phyloP scores from a whole-genome alignment of 352 stramenopile species.

The Phytophthora cactorum region DNA sequence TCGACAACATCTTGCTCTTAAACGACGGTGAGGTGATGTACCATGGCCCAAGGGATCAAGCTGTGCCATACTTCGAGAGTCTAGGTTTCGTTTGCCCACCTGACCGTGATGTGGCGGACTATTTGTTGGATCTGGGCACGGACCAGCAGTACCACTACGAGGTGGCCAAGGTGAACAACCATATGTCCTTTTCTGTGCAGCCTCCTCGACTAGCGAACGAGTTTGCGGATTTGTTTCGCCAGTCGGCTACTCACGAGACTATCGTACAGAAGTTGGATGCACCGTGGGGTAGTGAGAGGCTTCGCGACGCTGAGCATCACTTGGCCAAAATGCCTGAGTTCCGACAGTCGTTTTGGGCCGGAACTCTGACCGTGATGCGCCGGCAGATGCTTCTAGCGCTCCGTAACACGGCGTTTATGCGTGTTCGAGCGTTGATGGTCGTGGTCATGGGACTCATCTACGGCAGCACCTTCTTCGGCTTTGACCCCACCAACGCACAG shows the following conservation, averaged over 20 bases:
- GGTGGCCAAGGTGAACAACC: conserved; percentile 6
- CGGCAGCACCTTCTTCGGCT: conserved; percentile 34
- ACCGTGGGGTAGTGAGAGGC: conserved; percentile 9
- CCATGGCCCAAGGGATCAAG: conserved; percentile 60
- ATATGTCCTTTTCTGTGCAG: not conserved
- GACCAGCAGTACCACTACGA: conserved; percentile 30
- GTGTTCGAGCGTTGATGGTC: conserved; percentile 27
- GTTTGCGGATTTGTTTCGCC: conserved; percentile 15
- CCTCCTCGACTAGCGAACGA: conserved; percentile 20
- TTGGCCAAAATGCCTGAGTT: conserved; percentile 59
- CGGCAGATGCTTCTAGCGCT: conserved; percentile 56
- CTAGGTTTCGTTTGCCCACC: conserved; percentile 30
- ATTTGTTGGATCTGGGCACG: conserved; percentile 28
- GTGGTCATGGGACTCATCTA: conserved; percentile 39
- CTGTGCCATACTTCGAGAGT: conserved; percentile 50
- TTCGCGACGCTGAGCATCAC: conserved; percentile 21
- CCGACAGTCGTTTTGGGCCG: conserved; percentile 57
- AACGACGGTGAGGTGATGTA: conserved; percentile 53
- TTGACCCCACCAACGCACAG: conserved; percentile 30
- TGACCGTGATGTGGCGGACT: conserved; percentile 13
- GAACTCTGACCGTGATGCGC: conserved; percentile 33
- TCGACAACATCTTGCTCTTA: conserved; percentile 83
- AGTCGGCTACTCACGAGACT: conserved; percentile 34
- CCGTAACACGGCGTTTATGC: conserved; percentile 31
- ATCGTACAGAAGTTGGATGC: conserved; percentile 69